Base-by-base conservation (phyloP, 352 stramenopile species). In the Globisporangium parvum region DNA sequence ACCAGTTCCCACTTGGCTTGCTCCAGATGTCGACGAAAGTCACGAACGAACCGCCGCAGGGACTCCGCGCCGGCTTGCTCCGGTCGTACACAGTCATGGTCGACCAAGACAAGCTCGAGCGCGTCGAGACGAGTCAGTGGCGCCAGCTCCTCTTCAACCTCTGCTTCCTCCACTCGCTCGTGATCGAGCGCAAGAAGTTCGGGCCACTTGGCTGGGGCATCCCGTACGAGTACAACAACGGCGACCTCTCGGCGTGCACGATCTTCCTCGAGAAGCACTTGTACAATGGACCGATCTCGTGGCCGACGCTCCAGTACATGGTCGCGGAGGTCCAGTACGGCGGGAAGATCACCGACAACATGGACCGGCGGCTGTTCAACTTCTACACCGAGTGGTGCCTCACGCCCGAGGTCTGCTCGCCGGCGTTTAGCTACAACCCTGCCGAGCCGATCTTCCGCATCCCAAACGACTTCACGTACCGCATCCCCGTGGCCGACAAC, bases 1-100 rank as follows among this genome's bases (percentile, higher is more conserved):
- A 96, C 49, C 81, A 98, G 55, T 99, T 99, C 70, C 97, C 97
- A 6, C 69, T 99, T 0, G 96, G 96, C 2, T 73, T 99, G 65
- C 78, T 99, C 47, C 97, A 99, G 69, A 98, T 99, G 96, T 98
- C 90, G 44, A 99, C 95, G 33, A 99, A 99, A 67, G 96, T 99
- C 24, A 99, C 97, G 6, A 99, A 99, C 60, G 96, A 99, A 56
- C 96, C 96, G 39, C 97, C 96, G 6, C 86, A 97, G 59, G 97
- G 97, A 14, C 70, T 99, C 14, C 91, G 96, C 20, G 96, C 96
- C 3, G 96, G 95, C 24, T 65, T 99, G 31, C 64, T 99, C 41
- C 90, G 96, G 6, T 98, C 91, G 31, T 99, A 98, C 80, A 98
- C 95, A 17, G 93, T 98, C 41, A 98, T 99, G 83, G 96, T 99